These are phyloP conservation scores for Tripterygium wilfordii DNA, from an alignment of 177 flowering plant species.

Conservation along the genomic window DNA sequence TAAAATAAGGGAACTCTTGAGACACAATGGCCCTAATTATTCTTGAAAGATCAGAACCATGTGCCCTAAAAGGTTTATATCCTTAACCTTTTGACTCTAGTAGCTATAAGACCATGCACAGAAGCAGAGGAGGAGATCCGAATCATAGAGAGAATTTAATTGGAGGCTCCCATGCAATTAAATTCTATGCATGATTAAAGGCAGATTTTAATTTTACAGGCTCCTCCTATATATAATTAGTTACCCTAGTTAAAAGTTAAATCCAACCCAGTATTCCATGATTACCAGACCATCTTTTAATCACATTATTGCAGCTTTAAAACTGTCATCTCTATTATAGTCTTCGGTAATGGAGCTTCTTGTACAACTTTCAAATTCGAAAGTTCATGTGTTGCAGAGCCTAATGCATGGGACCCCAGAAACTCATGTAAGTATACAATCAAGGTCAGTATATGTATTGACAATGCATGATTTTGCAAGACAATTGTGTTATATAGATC, in stretches of 20 bases:
- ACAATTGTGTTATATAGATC: no score
- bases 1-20: no score
- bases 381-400: neutral
- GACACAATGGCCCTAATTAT: no score
- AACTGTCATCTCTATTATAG: neutral
- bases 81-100: no score
- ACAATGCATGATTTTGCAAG: no score
- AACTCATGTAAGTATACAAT: slow-evolving; percentile 3
- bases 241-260: slow-evolving; percentile 4
- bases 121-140: neutral
- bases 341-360: slow-evolving; percentile 11
- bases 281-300: slow-evolving; percentile 1
- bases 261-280: neutral
- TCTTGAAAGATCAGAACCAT: no score
- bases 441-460: no score
- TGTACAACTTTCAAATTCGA: slow-evolving; percentile 9
- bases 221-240: slow-evolving; percentile 8
- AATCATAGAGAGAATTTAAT: neutral
- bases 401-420: slow-evolving; percentile 1
- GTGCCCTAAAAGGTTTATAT: no score
- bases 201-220: slow-evolving; percentile 2
- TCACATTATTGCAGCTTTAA: slow-evolving; percentile 1
- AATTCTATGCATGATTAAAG: slow-evolving; percentile 10
- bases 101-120: no score
- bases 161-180: slow-evolving; percentile 5